phyloP scores from a whole-genome alignment of 352 stramenopile species.

The Stramenopiles sp. region DNA sequence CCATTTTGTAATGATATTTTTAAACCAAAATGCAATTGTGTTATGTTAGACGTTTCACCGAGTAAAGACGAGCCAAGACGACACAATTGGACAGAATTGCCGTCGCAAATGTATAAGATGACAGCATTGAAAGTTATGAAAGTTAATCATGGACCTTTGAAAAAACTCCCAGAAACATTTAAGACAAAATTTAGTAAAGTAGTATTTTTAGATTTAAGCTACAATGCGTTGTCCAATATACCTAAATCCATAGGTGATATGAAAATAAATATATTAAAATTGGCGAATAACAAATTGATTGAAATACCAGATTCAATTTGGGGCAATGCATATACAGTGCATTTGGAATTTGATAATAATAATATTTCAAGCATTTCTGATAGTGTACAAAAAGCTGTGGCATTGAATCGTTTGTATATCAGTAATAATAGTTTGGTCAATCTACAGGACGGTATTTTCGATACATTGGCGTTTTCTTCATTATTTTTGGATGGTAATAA shows the following conservation, averaged over 20 bases:
- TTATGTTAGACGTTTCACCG: neutral
- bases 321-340: neutral
- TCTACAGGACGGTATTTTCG: neutral
- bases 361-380: neutral
- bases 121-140: neutral
- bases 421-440: neutral
- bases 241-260: neutral
- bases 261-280: neutral
- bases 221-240: neutral
- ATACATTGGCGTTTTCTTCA: neutral
- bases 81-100: neutral
- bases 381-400: neutral
- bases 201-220: neutral
- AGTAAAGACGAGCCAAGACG: too few relatives aligned
- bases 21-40: neutral
- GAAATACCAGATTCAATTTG: neutral
- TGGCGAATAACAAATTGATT: neutral
- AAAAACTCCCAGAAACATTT: neutral
- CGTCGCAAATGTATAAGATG: neutral
- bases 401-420: neutral
- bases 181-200: neutral
- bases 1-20: neutral
- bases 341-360: neutral
- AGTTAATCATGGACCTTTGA: conserved; percentile 1
- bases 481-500: neutral